Evolutionary conservation across 2,329 filamentous ascomycete genomes (phyloP).

Genomic region (Stenocarpella maydis): DNA sequence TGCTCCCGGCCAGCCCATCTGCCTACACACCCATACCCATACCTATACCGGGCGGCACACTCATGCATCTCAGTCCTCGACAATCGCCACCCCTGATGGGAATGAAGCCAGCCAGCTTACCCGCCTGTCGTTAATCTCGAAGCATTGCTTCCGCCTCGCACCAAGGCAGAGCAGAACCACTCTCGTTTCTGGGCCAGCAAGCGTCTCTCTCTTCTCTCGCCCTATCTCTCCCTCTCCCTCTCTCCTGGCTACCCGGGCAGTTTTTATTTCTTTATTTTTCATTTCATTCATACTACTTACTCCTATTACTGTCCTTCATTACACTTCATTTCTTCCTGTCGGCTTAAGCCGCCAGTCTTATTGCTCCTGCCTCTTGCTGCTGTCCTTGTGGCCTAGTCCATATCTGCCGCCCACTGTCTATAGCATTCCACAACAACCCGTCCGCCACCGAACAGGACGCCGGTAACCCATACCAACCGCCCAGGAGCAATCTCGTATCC

Average conservation of each 20-base stretch:
- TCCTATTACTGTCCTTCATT: constrained; percentile 7
- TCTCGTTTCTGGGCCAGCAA: constrained; percentile 29
- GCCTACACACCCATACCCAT: constrained; percentile 27
- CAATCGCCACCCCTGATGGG: constrained; percentile 26
- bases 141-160: constrained; percentile 29
- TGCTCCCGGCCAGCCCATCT: constrained; percentile 3
- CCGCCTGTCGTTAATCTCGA: constrained; percentile 33
- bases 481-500: constrained; percentile 8
- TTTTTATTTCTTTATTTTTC: constrained; percentile 31
- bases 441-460: not conserved
- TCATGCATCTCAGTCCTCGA: not conserved
- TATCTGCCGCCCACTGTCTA: constrained; percentile 28
- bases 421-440: not conserved
- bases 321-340: constrained; percentile 22
- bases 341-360: constrained; percentile 31
- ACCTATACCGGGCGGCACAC: constrained; percentile 15
- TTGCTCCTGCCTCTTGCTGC: constrained; percentile 32
- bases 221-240: too few species aligned
- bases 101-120: constrained; percentile 29
- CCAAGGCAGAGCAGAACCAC: constrained; percentile 35
- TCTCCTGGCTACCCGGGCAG: constrained; percentile 32
- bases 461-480: constrained; percentile 8
- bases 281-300: constrained; percentile 32
- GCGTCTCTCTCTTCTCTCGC: constrained; percentile 32
- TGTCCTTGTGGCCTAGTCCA: constrained; percentile 19